Evolutionary conservation across 192 early-diverging fungal species (phyloP).

Genomic region (Polychytrium aggregatum): DNA sequence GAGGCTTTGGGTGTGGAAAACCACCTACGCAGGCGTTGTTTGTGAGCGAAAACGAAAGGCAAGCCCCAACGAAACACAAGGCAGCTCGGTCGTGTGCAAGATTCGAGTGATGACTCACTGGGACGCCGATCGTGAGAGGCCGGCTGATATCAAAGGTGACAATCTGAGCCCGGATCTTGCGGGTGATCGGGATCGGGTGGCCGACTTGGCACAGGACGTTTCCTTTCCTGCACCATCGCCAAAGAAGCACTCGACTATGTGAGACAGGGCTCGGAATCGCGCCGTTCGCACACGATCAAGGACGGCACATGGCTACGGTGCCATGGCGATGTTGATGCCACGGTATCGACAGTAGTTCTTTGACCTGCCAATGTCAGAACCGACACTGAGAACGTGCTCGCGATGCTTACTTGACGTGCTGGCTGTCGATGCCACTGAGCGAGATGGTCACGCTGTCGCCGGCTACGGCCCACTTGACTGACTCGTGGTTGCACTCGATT

Average conservation of each 20-base stretch:
- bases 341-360: too few species aligned
- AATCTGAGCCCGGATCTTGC: slow-evolving; percentile 70
- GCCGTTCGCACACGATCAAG: too few species aligned
- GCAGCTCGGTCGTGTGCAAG: too few species aligned
- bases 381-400: too few species aligned
- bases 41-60: neutral
- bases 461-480: slow-evolving; percentile 77
- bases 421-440: slow-evolving; percentile 57
- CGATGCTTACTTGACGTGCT: slow-evolving; percentile 56
- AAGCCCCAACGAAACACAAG: neutral
- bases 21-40: slow-evolving; percentile 30
- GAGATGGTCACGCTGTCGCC: slow-evolving; percentile 83
- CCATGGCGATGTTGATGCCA: too few species aligned
- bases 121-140: slow-evolving; percentile 86
- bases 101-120: slow-evolving; percentile 41
- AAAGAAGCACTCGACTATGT: too few species aligned
- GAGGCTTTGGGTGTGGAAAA: slow-evolving; percentile 76
- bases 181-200: slow-evolving; percentile 64
- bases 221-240: slow-evolving; percentile 47
- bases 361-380: too few species aligned
- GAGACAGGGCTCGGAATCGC: too few species aligned
- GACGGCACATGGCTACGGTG: too few species aligned
- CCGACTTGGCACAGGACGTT: slow-evolving; percentile 68
- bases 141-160: slow-evolving; percentile 88
- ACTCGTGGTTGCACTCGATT: slow-evolving; percentile 60